Percentiles rank a stretch among this genome's conserved stretches.
Conservation (phyloP, 2,329 filamentous ascomycete species). For the Ceratocystis huliohia region DNA sequence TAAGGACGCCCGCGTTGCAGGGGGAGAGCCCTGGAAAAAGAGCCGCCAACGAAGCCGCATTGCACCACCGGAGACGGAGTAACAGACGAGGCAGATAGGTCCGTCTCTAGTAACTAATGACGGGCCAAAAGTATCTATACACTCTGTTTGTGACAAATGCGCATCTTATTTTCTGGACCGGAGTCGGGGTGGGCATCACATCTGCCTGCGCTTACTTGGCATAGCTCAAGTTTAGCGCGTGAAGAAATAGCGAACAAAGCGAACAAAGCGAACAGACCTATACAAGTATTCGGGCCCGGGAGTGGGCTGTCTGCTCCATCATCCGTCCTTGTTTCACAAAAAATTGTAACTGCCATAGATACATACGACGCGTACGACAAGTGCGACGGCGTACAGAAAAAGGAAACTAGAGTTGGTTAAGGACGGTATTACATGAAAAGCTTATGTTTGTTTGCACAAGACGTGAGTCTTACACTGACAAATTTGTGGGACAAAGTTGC, state of each 20-base stretch:
- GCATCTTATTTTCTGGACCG: not conserved
- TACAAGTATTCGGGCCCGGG: too few relatives aligned
- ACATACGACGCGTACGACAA: not conserved
- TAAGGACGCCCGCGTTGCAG: not conserved
- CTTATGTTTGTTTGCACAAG: too few relatives aligned
- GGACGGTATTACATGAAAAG: too few relatives aligned
- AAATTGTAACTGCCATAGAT: not conserved
- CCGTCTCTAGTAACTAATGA: not conserved
- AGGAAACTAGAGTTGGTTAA: too few relatives aligned
- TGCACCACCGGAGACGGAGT: slow-evolving; percentile 14
- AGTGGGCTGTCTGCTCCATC: not conserved
- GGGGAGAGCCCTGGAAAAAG: not conserved
- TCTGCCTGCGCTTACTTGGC: not conserved
- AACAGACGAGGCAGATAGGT: not conserved
- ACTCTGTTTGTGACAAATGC: not conserved
- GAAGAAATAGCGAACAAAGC: not conserved
- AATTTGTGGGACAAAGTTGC: not conserved
- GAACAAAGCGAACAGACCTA: not conserved
- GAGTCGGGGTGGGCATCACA: not conserved
- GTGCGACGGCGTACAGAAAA: not conserved
- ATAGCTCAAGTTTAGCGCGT: not conserved
- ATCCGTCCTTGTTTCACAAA: not conserved
- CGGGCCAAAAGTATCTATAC: not conserved
- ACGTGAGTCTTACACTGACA: not conserved
- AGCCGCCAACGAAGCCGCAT: not conserved